Base-by-base conservation (phyloP, 2,329 filamentous ascomycete genomes). In the Fusarium austroafricanum region DNA sequence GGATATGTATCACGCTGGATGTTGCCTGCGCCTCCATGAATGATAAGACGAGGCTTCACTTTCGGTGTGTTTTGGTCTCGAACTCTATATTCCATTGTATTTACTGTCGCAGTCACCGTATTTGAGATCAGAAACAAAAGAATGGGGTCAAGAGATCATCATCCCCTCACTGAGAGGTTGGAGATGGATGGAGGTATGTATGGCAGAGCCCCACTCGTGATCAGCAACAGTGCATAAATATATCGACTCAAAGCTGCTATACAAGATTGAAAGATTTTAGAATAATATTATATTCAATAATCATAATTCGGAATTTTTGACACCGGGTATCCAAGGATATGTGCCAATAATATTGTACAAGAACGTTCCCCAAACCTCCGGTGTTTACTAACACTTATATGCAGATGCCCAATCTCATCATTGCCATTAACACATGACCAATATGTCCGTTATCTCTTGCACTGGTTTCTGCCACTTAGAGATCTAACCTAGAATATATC, bases 21-120 rank as follows among this genome's bases (percentile, higher is more conserved):
- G 74, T 90, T 90, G 46, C 91, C 91, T 3, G 91, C 91, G 33
- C 91, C 91, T 74, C 91, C 91, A 73, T 92, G 90, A 73, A 92
- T 87, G 74, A 92, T 90, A 31, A 92, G 76, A 11, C 88, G 84
- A 5, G 90, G 89, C 72, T 81, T 79, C 33, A 83, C 61, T 46
- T 65, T 75, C 21, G 66, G 51, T 21, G 6, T 17, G 35, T 31
- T 21, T 38, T 53, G 20, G 39, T 57, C 5, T 55, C 65, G 69
- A 28, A 47, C 59, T 55, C 77, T 80, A 70, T 81, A 83, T 55
- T 84, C 79, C 83, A 85, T 84, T 33, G 18, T 56, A 35, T 35
- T 15, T 23, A 37, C n/a, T 11, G 10, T 29, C 10, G 11, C 28
- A 17, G 3, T 8, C 39, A 33, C 10, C 17, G 10, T 52, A 5